Evolutionary conservation across 2,329 filamentous ascomycete genomes (phyloP).

Genomic region (Xylariaceae sp.): DNA sequence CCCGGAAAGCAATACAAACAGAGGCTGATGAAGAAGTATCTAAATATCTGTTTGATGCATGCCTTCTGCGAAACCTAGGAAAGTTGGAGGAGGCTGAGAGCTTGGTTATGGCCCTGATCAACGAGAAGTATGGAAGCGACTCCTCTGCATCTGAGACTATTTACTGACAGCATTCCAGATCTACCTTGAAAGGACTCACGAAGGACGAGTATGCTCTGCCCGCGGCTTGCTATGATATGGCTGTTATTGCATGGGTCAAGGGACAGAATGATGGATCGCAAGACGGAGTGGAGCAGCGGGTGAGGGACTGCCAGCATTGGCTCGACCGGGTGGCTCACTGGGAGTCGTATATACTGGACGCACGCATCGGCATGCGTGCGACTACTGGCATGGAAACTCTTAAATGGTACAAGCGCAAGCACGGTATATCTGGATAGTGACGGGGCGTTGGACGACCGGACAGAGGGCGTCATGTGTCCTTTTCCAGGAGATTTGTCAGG

Average conservation of each 20-base stretch:
- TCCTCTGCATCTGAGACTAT: no score
- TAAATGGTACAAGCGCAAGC: slow-evolving; percentile 42
- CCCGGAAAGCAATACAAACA: slow-evolving; percentile 43
- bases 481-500: no score
- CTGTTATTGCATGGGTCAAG: slow-evolving; percentile 74
- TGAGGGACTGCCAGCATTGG: slow-evolving; percentile 60
- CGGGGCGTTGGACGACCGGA: no score
- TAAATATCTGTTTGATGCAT: slow-evolving; percentile 61
- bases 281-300: slow-evolving; percentile 39
- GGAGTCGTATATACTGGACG: slow-evolving; percentile 71
- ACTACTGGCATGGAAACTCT: slow-evolving; percentile 66
- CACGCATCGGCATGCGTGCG: slow-evolving; percentile 68
- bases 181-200: slow-evolving; percentile 53
- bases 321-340: slow-evolving; percentile 65
- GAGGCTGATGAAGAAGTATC: slow-evolving; percentile 61
- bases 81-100: slow-evolving; percentile 61
- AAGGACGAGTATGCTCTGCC: slow-evolving; percentile 70
- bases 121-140: slow-evolving; percentile 59
- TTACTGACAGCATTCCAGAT: slow-evolving; percentile 31
- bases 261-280: slow-evolving; percentile 34
- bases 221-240: slow-evolving; percentile 81
- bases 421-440: no score
- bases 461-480: no score
- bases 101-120: slow-evolving; percentile 62
- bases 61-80: slow-evolving; percentile 61